Evolutionary conservation across 2,329 filamentous ascomycete species (phyloP).

Genomic region (Phoma sp.): DNA sequence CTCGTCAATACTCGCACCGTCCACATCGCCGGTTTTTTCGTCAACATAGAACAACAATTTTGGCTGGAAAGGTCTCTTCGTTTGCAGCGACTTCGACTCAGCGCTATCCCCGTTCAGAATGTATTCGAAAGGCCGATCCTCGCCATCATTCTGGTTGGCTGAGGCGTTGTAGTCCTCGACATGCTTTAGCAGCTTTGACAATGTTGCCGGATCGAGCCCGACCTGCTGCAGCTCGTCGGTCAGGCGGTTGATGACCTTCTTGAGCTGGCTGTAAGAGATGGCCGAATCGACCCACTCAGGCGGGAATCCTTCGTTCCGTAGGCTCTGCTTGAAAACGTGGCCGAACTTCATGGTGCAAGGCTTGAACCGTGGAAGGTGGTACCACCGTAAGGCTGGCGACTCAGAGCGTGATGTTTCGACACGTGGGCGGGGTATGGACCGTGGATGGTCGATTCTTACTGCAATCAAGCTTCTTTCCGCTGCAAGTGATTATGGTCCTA

Average conservation of each 20-base stretch:
- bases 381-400: conserved; percentile 27
- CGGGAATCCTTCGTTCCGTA: conserved; percentile 77
- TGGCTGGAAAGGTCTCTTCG: conserved; percentile 60
- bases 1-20: conserved; percentile 71
- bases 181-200: conserved; percentile 67
- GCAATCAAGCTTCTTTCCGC: conserved; percentile 9
- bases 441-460: neutral
- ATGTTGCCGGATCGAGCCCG: conserved; percentile 73
- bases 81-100: conserved; percentile 9
- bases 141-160: conserved; percentile 29
- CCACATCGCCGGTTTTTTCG: conserved; percentile 67
- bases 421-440: conserved; percentile 37
- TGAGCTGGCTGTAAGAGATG: conserved; percentile 82
- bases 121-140: conserved; percentile 46
- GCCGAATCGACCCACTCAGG: conserved; percentile 73
- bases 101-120: conserved; percentile 33
- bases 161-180: conserved; percentile 46
- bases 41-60: conserved; percentile 74
- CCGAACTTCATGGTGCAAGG: conserved; percentile 79
- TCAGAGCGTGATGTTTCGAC: conserved; percentile 27
- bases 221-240: conserved; percentile 71
- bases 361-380: conserved; percentile 15
- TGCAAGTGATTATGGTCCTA: conserved; percentile 9
- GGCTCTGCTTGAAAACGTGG: conserved; percentile 73
- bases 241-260: conserved; percentile 87